phyloP scores from a whole-genome alignment of 768 basidiomycete genomes.

The Mycena galopus region DNA sequence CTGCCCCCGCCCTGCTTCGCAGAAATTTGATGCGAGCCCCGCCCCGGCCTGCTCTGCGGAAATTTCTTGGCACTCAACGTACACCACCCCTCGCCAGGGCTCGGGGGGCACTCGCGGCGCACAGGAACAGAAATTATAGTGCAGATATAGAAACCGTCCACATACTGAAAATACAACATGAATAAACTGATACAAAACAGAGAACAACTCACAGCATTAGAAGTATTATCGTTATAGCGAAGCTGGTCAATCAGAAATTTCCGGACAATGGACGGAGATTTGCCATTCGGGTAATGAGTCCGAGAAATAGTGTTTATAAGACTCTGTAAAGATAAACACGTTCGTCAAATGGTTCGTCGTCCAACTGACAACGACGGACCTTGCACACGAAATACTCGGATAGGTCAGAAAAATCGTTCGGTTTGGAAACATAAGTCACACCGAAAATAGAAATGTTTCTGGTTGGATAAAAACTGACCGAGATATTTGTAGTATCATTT shows the following conservation, averaged over 20 bases:
- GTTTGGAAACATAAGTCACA: slow-evolving; percentile 94
- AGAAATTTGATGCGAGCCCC: too few species aligned
- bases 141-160: slow-evolving; percentile 92
- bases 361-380: slow-evolving; percentile 60
- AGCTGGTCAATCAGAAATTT: slow-evolving; percentile 93
- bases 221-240: slow-evolving; percentile 95
- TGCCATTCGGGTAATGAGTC: slow-evolving; percentile 89
- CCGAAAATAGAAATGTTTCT: too few species aligned
- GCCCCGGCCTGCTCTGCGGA: too few species aligned
- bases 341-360: neutral
- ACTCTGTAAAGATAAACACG: slow-evolving; percentile 63
- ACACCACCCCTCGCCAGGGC: too few species aligned
- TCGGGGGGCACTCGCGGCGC: too few species aligned
- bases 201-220: slow-evolving; percentile 88
- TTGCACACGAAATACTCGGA: slow-evolving; percentile 96
- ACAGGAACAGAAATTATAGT: slow-evolving; percentile 86
- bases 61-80: too few species aligned
- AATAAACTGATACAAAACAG: slow-evolving; percentile 28
- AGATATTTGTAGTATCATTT: too few species aligned
- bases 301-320: slow-evolving; percentile 87
- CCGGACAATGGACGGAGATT: slow-evolving; percentile 87
- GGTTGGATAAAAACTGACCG: too few species aligned
- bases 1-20: too few species aligned
- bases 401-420: slow-evolving; percentile 94
- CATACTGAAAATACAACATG: slow-evolving; percentile 67